These are phyloP conservation scores for Fusarium nygamai DNA, from an alignment of 2,329 filamentous ascomycete genomes.

Conservation along the genomic window DNA sequence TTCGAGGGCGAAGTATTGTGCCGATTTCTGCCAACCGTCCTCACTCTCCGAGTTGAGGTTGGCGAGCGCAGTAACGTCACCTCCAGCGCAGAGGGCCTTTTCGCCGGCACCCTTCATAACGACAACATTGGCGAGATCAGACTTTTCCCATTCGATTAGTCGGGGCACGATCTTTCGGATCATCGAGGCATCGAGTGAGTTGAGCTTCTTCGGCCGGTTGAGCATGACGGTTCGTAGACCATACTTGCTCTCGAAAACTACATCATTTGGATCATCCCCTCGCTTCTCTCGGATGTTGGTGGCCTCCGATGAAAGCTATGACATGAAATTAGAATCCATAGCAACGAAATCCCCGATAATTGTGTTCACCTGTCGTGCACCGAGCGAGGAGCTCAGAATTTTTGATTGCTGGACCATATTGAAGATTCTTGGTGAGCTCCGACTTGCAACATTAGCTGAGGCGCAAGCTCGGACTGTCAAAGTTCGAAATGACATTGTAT, in stretches of 20 bases:
- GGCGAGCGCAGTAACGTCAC: slow-evolving; percentile 86
- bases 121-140: slow-evolving; percentile 90
- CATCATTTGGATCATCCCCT: slow-evolving; percentile 85
- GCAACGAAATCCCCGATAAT: not conserved
- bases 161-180: slow-evolving; percentile 91
- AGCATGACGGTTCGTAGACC: slow-evolving; percentile 92
- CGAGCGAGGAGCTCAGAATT: slow-evolving; percentile 69
- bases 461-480: slow-evolving; percentile 64
- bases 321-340: slow-evolving; percentile 22
- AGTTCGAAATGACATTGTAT: slow-evolving; percentile 66
- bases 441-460: slow-evolving; percentile 57
- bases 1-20: slow-evolving; percentile 91
- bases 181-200: slow-evolving; percentile 95
- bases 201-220: slow-evolving; percentile 91
- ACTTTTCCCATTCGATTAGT: slow-evolving; percentile 93
- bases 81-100: slow-evolving; percentile 90
- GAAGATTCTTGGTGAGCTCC: slow-evolving; percentile 54
- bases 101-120: slow-evolving; percentile 90
- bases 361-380: slow-evolving; percentile 45
- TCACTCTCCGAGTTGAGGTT: slow-evolving; percentile 73
- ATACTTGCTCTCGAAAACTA: slow-evolving; percentile 89
- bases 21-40: slow-evolving; percentile 78
- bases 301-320: slow-evolving; percentile 50
- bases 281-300: slow-evolving; percentile 63
- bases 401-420: slow-evolving; percentile 86